Evolutionary conservation across 768 basidiomycete species (phyloP).

Genomic region (Lactifluus volemus): DNA sequence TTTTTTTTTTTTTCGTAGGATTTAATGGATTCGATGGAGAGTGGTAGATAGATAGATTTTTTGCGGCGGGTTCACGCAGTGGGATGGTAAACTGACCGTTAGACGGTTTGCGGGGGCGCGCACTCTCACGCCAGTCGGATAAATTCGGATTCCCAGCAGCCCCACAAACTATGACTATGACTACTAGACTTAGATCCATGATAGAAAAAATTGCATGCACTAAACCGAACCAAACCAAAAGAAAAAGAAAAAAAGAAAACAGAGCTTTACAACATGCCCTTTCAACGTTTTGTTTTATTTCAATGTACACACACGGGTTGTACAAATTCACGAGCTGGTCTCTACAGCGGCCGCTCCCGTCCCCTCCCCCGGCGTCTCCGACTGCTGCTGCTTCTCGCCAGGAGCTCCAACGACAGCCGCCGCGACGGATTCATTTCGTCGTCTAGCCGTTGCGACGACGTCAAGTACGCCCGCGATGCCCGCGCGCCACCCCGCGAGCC

Average conservation of each 20-base stretch:
- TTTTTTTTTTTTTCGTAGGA: slow-evolving; percentile 38
- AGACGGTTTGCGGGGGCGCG: background rate
- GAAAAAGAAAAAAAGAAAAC: background rate
- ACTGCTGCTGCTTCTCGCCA: background rate
- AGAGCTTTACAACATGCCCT: too few species aligned
- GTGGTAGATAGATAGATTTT: slow-evolving; percentile 38
- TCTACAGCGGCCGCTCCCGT: background rate
- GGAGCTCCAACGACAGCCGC: slow-evolving; percentile 12
- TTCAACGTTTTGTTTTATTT: too few species aligned
- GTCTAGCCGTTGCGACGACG: slow-evolving; percentile 52
- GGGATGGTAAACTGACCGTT: background rate
- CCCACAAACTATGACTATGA: too few species aligned
- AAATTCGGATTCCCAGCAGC: too few species aligned
- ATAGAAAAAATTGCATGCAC: background rate
- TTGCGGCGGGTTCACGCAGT: background rate
- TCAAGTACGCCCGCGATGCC: slow-evolving; percentile 63
- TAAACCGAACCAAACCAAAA: too few species aligned
- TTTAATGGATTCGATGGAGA: slow-evolving; percentile 83
- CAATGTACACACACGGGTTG: too few species aligned
- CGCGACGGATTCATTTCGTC: slow-evolving; percentile 24
- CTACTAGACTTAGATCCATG: background rate
- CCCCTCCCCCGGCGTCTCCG: background rate
- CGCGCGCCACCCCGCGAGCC: slow-evolving; percentile 69
- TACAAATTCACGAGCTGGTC: background rate
- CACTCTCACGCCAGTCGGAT: background rate